Percentiles rank a stretch among this genome's conserved stretches.
Evolutionary conservation across 441 rosid species (phyloP).

Genomic region (Corymbia calophylla): DNA sequence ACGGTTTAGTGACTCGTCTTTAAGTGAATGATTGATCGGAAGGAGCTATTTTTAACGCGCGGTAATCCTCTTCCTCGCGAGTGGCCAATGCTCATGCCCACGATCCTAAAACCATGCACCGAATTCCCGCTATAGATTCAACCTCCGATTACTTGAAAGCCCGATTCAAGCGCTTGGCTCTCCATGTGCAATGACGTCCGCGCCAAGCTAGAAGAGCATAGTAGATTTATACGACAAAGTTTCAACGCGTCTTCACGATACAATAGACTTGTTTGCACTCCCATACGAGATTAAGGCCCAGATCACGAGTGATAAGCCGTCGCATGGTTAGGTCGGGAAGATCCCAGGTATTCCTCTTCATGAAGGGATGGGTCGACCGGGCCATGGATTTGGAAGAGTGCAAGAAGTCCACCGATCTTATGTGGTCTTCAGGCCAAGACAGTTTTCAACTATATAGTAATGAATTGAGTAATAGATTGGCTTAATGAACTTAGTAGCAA

Average conservation of each 20-base stretch:
- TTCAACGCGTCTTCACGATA: background rate
- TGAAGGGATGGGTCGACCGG: background rate
- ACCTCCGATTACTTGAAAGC: background rate
- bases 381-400: background rate
- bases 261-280: background rate
- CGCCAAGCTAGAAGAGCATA: background rate
- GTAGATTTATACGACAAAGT: background rate
- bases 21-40: background rate
- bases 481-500: background rate
- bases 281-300: background rate
- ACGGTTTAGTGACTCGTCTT: background rate
- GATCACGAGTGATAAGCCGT: background rate
- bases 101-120: background rate
- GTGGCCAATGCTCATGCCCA: background rate
- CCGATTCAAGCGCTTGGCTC: background rate
- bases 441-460: background rate
- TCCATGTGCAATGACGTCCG: background rate
- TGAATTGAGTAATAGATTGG: background rate
- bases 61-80: background rate
- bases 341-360: background rate
- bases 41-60: background rate
- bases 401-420: background rate
- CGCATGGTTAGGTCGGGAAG: background rate
- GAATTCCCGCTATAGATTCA: background rate
- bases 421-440: constrained; percentile 1